Conservation (phyloP, 2,329 filamentous ascomycete genomes). For the Trichoderma polysporum region DNA sequence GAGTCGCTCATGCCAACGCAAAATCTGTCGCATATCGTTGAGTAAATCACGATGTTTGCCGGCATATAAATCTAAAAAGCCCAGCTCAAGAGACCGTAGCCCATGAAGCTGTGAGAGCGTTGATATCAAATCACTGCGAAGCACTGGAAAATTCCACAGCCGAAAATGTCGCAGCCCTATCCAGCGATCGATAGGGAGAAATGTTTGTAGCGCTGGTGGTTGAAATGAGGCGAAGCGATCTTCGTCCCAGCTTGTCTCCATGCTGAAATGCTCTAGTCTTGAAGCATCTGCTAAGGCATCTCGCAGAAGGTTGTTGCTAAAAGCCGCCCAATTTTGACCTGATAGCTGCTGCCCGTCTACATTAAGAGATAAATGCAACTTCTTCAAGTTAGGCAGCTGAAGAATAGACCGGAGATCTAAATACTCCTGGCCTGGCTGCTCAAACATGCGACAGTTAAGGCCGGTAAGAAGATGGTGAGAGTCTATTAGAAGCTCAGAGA, state of each 20-base stretch:
- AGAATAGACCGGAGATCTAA: constrained; percentile 27
- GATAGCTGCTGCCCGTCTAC: neutral
- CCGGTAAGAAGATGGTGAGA: constrained; percentile 31
- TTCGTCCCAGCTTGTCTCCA: neutral
- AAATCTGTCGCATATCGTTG: neutral
- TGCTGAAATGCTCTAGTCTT: neutral
- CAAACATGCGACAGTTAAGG: constrained; percentile 35
- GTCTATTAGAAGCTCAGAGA: constrained; percentile 40
- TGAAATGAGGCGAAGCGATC: neutral
- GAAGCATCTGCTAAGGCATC: neutral
- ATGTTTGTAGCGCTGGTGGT: neutral
- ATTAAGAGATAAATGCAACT: neutral
- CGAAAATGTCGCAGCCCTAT: neutral
- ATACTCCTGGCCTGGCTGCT: constrained; percentile 29
- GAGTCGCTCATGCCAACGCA: neutral
- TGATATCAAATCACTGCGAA: neutral
- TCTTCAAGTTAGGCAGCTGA: constrained; percentile 9
- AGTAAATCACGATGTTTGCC: neutral
- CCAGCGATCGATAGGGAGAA: neutral
- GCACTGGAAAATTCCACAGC: neutral
- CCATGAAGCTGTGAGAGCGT: neutral
- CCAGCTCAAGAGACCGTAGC: neutral
- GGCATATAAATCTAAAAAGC: neutral
- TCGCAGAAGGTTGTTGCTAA: neutral
- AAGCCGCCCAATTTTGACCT: neutral